These are phyloP conservation scores for Mortierella sp. DNA, from an alignment of 371 early-diverging fungal species.

Conservation along the genomic window DNA sequence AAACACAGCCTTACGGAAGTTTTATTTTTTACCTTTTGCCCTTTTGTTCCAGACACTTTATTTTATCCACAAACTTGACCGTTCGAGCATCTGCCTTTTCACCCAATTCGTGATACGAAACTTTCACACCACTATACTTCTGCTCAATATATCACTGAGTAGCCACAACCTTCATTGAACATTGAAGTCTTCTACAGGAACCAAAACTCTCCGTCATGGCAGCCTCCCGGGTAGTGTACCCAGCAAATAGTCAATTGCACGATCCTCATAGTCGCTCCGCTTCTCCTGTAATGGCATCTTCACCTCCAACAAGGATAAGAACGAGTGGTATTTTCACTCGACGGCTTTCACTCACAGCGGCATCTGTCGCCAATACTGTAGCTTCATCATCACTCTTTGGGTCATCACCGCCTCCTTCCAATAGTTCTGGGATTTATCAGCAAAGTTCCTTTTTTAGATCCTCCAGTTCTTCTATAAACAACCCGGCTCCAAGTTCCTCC, in stretches of 20 bases:
- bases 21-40: not conserved
- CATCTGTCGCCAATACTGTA: slow-evolving; percentile 48
- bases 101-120: no score
- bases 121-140: no score
- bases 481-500: slow-evolving; percentile 11
- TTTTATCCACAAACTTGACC: no score
- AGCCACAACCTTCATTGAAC: not conserved
- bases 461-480: slow-evolving; percentile 33
- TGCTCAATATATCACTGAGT: not conserved
- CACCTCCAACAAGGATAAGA: slow-evolving; percentile 52
- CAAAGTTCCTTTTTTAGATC: slow-evolving; percentile 50
- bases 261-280: slow-evolving; percentile 23
- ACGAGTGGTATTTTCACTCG: slow-evolving; percentile 41
- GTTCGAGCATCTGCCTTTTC: no score
- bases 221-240: slow-evolving; percentile 41
- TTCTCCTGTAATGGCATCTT: slow-evolving; percentile 28
- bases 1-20: not conserved
- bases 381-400: slow-evolving; percentile 52
- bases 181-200: no score
- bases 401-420: slow-evolving; percentile 41
- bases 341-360: slow-evolving; percentile 53
- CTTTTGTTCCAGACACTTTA: not conserved
- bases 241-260: slow-evolving; percentile 14
- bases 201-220: slow-evolving; percentile 21
- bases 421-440: slow-evolving; percentile 39